Evolutionary conservation across 1,139 yeast genomes (phyloP).

Genomic region (Wickerhamomyces sp.): DNA sequence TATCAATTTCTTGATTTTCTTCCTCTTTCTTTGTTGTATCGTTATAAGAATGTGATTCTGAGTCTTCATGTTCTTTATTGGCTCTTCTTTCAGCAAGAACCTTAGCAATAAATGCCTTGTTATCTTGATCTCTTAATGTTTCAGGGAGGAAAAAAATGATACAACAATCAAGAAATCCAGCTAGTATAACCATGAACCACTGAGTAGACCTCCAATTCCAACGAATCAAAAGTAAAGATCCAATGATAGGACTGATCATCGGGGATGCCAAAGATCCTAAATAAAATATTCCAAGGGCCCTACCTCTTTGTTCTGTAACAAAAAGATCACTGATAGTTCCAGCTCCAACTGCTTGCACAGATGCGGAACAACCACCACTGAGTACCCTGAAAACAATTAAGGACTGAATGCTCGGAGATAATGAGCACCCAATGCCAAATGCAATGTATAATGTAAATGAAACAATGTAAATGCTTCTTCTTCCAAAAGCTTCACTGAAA

Average conservation of each 20-base stretch:
- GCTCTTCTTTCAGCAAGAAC: conserved; percentile 35
- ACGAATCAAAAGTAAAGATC: conserved; percentile 65
- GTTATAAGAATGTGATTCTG: conserved; percentile 18
- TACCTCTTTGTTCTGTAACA: conserved; percentile 64
- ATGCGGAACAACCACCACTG: conserved; percentile 78
- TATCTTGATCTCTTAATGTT: conserved; percentile 58
- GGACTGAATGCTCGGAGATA: conserved; percentile 56
- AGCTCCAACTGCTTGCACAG: conserved; percentile 88
- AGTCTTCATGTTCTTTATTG: conserved; percentile 8
- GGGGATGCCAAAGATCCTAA: conserved; percentile 84
- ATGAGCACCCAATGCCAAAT: conserved; percentile 70
- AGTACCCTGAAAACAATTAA: conserved; percentile 67
- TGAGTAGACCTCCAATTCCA: conserved; percentile 93
- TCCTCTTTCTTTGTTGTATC: conserved; percentile 18
- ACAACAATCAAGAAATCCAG: conserved; percentile 48
- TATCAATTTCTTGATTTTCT: conserved; percentile 17
- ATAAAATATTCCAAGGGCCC: conserved; percentile 77
- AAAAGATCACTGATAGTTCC: conserved; percentile 80
- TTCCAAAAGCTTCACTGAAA: conserved; percentile 68
- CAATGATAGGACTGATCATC: conserved; percentile 72
- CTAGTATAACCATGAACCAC: conserved; percentile 72
- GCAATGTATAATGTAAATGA: conserved; percentile 62
- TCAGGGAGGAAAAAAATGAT: conserved; percentile 67
- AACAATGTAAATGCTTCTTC: conserved; percentile 66
- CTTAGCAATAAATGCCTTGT: conserved; percentile 42